Base-by-base conservation (phyloP, 345 rosid genomes). In the Acer saccharum region DNA sequence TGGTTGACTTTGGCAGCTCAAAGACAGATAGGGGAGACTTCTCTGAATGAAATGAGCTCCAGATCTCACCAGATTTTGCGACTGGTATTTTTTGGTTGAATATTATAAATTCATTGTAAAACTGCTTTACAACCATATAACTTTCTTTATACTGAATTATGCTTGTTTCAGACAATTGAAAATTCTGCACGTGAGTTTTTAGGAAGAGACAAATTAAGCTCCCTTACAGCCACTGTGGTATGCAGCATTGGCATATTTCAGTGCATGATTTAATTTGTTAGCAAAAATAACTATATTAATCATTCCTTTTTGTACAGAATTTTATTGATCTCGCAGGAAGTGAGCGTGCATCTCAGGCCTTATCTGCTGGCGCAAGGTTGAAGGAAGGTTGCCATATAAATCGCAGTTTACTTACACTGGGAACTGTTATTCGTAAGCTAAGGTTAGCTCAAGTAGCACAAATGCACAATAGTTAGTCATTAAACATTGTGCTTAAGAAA, bases 381-480 rank as follows among this genome's bases (percentile, higher is more conserved):
- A 92, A 96, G 85, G 97, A 94, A 87, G 97, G 99, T 64, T 90
- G 92, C 90, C 98, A 96, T 81, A 96, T 96, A 78, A 96, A 96
- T 80, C 92, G 93, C 68, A 94, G 98, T 83, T 87, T 96, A 83
- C 84, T 94, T 71, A 96, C 97, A 27, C 88, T 96, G 75, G 99
- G 99, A 84, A 91, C 97, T 78, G 98, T 96, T 68, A 88, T 96
- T 74, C 95, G 98, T 75, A 94, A 96, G 84, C 88, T 96, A 82
- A 96, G 99, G 97, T 94, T 83, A 80, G 93, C 78, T 54, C 68
- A 17, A 66, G 27, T 46, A 12, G 17, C 60, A 6, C 43, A 0
- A 43, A 35, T 35, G 39, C 39, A 35, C 39, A 35, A 35, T 20
- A 65, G 65, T 44, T 43, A 35, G 39, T 35, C 68, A 55, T 46